These are phyloP conservation scores for Epichloe brachyelytri DNA, from an alignment of 2,329 filamentous ascomycete genomes.

Conservation along the genomic window DNA sequence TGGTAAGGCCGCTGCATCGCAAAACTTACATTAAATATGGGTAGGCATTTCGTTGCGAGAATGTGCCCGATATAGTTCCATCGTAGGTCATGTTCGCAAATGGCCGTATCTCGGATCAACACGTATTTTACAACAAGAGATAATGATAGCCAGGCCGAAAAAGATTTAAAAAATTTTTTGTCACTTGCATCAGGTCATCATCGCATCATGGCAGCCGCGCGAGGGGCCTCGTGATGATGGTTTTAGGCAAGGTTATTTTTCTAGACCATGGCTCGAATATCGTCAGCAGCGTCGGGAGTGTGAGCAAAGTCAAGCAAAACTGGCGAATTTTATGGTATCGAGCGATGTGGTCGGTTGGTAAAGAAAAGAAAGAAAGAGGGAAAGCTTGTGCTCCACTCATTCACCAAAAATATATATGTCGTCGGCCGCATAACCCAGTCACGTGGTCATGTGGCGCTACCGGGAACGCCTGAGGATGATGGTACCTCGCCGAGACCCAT, in stretches of 20 bases:
- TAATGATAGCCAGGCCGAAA: background rate
- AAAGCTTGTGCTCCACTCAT: background rate
- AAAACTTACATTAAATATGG: background rate
- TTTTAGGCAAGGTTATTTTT: conserved; percentile 52
- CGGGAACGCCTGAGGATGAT: background rate
- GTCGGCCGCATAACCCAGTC: background rate
- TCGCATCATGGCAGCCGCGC: conserved; percentile 51
- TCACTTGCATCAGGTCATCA: conserved; percentile 57
- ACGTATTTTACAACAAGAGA: background rate
- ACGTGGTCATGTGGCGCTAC: background rate
- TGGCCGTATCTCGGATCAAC: too few relatives aligned
- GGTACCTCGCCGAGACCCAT: conserved; percentile 12
- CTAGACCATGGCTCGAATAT: conserved; percentile 43
- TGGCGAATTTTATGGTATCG: conserved; percentile 24
- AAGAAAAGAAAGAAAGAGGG: conserved; percentile 12
- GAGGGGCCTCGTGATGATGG: conserved; percentile 56
- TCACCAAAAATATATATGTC: background rate
- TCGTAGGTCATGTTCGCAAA: background rate
- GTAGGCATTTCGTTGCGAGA: background rate
- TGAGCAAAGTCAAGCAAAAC: conserved; percentile 19
- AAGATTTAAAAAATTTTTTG: conserved; percentile 20
- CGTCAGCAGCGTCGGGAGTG: conserved; percentile 30
- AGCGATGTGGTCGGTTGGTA: conserved; percentile 29
- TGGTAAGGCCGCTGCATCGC: background rate
- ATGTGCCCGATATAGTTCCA: background rate